These are phyloP conservation scores for Aspergillus sp. DNA, from an alignment of 2,329 filamentous ascomycete species.

Conservation along the genomic window DNA sequence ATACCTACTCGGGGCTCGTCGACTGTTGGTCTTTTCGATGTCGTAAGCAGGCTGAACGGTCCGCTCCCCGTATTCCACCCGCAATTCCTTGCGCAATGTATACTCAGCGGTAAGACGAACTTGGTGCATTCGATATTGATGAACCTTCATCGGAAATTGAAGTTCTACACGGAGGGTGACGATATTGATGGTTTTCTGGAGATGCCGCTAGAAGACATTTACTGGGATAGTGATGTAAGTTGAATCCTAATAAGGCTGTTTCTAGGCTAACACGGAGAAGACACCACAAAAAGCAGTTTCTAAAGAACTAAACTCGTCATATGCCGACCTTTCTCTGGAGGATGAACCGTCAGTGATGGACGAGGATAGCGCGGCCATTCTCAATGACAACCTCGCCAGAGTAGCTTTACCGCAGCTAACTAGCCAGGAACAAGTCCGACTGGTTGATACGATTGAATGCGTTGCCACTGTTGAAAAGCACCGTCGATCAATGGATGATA, in stretches of 20 bases:
- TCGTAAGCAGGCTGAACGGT: conserved; percentile 81
- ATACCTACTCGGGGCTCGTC: conserved; percentile 49
- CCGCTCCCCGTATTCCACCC: conserved; percentile 90
- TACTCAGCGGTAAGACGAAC: conserved; percentile 72
- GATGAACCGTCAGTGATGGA: conserved; percentile 66
- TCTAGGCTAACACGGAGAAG: conserved; percentile 27
- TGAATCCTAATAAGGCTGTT: background rate
- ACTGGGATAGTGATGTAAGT: conserved; percentile 46
- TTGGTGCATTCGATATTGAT: conserved; percentile 73
- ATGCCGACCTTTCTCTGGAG: conserved; percentile 50
- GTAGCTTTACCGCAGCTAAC: conserved; percentile 78
- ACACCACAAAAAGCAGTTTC: conserved; percentile 41
- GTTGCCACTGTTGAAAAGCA: conserved; percentile 82
- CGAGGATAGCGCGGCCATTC: conserved; percentile 66
- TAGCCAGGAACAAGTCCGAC: conserved; percentile 79
- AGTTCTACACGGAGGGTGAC: conserved; percentile 81
- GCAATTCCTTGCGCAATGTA: conserved; percentile 83
- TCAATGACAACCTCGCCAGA: conserved; percentile 75
- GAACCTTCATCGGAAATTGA: conserved; percentile 71
- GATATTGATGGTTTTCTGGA: conserved; percentile 75
- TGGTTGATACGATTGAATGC: conserved; percentile 83
- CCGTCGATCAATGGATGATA: conserved; percentile 84
- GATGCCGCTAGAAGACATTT: conserved; percentile 51
- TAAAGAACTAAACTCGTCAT: conserved; percentile 53
- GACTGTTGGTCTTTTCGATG: conserved; percentile 72